These are phyloP conservation scores for Beauveria medogensis DNA, from an alignment of 2,329 filamentous ascomycete species.

Conservation along the genomic window DNA sequence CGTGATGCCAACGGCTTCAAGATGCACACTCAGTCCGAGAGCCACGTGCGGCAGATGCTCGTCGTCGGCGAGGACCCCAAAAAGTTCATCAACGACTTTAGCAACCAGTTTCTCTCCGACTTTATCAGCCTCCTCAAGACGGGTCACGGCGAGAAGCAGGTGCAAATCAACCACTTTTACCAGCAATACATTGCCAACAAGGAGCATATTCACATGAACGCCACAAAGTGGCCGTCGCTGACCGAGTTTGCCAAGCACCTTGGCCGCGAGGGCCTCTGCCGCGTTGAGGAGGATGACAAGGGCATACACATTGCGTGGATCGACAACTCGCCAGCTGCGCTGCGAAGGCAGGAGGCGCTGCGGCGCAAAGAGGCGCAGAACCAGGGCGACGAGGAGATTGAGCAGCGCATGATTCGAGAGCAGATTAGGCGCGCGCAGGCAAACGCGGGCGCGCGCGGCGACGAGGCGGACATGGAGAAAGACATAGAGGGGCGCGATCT, in stretches of 20 bases:
- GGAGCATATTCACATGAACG: conserved; percentile 88
- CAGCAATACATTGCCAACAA: conserved; percentile 86
- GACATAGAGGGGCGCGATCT: conserved; percentile 37
- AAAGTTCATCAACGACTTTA: conserved; percentile 76
- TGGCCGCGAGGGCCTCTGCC: conserved; percentile 76
- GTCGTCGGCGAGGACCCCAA: conserved; percentile 80
- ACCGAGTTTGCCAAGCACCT: conserved; percentile 87
- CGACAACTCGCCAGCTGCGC: conserved; percentile 80
- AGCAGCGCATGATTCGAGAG: conserved; percentile 72
- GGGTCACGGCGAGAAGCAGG: conserved; percentile 81
- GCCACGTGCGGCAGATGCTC: conserved; percentile 82
- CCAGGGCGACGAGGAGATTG: conserved; percentile 81
- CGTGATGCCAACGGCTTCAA: conserved; percentile 89
- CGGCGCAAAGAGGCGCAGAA: conserved; percentile 79
- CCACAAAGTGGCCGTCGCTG: conserved; percentile 79
- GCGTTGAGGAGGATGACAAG: conserved; percentile 83
- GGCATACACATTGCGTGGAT: conserved; percentile 84
- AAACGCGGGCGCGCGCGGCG: conserved; percentile 29
- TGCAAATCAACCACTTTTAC: conserved; percentile 89
- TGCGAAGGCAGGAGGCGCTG: conserved; percentile 72
- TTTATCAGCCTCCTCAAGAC: conserved; percentile 73
- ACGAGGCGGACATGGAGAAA: conserved; percentile 30
- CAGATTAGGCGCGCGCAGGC: conserved; percentile 72
- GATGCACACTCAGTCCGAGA: conserved; percentile 77
- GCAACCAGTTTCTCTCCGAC: conserved; percentile 70